Evolutionary conservation across 1,284 basidiomycete genomes (phyloP), one percentile per base, ranked within the genome.

Genomic region (Ceratobasidium sp.): DNA sequence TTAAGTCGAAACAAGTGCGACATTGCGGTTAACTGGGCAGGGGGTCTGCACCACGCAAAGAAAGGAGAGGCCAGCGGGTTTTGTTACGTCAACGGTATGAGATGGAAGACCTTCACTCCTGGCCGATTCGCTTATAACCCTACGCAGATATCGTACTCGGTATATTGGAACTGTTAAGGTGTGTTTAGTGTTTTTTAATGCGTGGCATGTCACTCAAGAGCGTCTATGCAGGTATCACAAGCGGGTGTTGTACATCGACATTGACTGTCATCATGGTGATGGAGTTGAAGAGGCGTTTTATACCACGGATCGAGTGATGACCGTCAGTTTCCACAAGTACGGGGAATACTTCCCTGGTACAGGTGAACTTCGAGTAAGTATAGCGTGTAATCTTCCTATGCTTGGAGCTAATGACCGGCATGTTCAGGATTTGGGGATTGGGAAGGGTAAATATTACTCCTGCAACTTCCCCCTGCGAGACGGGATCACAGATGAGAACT

Each of bases 231-330:
- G 96, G 78, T 99, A 99, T 82, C 97, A 99, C 81, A 90, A 91
- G 24, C 89, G 98, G 47, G 98, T 99, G 5, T 86, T 99, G 33
- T 99, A 99, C 84, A 96, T 99, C 79, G 98, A 99, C 81, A 98
- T 99, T 76, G 98, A 99, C 81, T 95, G 98, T 0, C 98, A 99
- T 82, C 98, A 99, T 79, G 98, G 98, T 19, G 98, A 99, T 82
- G 98, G 98, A 54, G 98, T 99, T 8, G 98, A 99, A 82, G 98
- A 99, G 83, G 98, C 98, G 0, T 99, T 99, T 83, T 99, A 99
- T 82, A 98, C 97, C 0, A 99, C 98, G 17, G 97, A 99, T 81
- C 88, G 98, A 57, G 98, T 99, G 64, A 99, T 99, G 98, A 99
- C 97, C 0, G 92, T 92, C 81, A 96, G 94, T 79, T 98, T 99